Conservation (phyloP, 176 grass and related monocot species). For the Aegilops sharonensis region DNA sequence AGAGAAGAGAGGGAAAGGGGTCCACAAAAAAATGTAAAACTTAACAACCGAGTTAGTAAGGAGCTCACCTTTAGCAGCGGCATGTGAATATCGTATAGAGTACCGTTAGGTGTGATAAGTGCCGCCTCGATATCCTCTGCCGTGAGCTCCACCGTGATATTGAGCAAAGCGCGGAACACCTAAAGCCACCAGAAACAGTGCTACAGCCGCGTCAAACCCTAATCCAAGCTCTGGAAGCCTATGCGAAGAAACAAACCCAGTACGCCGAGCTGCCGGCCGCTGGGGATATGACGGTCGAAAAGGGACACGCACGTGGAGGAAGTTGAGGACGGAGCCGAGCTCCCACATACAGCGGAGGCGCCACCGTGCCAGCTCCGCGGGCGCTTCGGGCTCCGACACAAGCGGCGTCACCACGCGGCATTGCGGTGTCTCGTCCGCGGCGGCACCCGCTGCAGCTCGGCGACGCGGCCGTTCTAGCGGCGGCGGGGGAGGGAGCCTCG, state of each 20-base stretch:
- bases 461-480: constrained; percentile 57
- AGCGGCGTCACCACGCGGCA: constrained; percentile 80
- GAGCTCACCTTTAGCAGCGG: constrained; percentile 80
- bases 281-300: background rate
- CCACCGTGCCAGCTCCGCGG: constrained; percentile 66
- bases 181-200: constrained; percentile 31
- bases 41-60: background rate
- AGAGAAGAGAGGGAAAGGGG: background rate
- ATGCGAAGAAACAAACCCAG: background rate
- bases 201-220: constrained; percentile 36
- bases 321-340: constrained; percentile 95
- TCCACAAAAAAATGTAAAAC: background rate
- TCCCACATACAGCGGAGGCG: constrained; percentile 95
- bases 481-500: constrained; percentile 30
- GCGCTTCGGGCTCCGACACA: constrained; percentile 63
- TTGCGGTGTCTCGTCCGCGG: constrained; percentile 53
- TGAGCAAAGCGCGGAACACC: constrained; percentile 88
- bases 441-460: constrained; percentile 39
- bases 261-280: background rate
- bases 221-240: constrained; percentile 24
- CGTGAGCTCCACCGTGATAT: constrained; percentile 74
- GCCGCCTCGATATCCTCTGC: constrained; percentile 90
- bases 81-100: constrained; percentile 88
- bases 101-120: constrained; percentile 75
- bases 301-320: constrained; percentile 73